Base-by-base conservation (phyloP, 345 rosid genomes). In the Diplotaxis tenuifolia region DNA sequence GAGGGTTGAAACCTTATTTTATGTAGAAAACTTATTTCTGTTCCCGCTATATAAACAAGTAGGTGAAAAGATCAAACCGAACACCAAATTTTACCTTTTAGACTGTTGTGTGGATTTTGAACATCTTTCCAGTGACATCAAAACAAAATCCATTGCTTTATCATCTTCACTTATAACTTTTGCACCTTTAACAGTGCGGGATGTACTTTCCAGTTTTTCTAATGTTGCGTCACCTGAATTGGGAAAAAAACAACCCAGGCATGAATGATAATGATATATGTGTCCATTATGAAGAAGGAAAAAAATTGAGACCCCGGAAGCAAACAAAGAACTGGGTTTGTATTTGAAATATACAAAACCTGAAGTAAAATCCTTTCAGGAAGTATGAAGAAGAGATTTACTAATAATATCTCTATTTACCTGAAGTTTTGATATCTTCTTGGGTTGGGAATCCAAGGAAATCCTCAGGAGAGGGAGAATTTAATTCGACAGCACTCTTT, bases 101-200 rank as follows among this genome's bases (percentile, higher is more conserved):
- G 78, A 73, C 69, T 74, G 81, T 64, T n/a, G n/a, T n/a, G n/a
- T n/a, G n/a, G 83, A 88, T 81, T 86, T 83, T 20, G 92, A 84
- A 91, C 87, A 88, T 77, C 67, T 86, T 85, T 83, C 87, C 62
- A 93, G 70, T 53, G 40, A 97, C 28, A 85, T 80, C 76, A 95
- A 73, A 76, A 92, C 42, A 72, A 81, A 62, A 45, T 82, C 65
- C 56, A 95, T 68, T 52, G 93, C 86, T 81, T 84, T 92, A 56
- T 83, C 87, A 78, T 95, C 91, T 75, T 89, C 90, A 78, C 88
- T 82, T 74, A 92, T 86, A 58, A 70, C 56, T 73, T 88, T 82
- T 79, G 98, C 98, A 62, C 98, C 98, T 82, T 91, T 86, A 71
- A 87, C 92, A 28, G 96, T 91, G 70, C 86, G 86, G 20, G 96